These are phyloP conservation scores for Alternaria triticimaculans DNA, from an alignment of 2,329 filamentous ascomycete species.

Conservation along the genomic window DNA sequence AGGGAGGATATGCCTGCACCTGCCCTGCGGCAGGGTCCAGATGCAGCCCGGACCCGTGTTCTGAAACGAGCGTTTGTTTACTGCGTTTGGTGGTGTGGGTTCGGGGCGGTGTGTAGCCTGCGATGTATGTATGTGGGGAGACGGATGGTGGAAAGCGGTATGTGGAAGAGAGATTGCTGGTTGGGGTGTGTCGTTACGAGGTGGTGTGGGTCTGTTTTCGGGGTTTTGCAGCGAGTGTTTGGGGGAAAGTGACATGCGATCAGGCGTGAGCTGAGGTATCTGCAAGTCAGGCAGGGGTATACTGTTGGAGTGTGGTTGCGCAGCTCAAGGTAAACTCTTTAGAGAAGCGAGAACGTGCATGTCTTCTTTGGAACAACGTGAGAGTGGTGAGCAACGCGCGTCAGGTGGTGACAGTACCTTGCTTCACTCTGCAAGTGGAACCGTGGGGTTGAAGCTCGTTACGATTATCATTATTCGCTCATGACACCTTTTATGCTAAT, in stretches of 20 bases:
- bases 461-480: background rate
- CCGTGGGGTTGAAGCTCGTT: background rate
- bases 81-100: background rate
- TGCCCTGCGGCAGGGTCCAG: slow-evolving; percentile 4
- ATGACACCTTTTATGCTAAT: slow-evolving; percentile 3
- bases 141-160: background rate
- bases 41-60: background rate
- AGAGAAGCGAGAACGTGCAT: background rate
- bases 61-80: slow-evolving; percentile 7
- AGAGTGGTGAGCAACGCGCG: background rate
- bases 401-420: background rate
- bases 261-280: background rate
- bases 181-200: background rate
- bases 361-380: slow-evolving; percentile 4
- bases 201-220: background rate
- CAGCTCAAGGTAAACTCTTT: background rate
- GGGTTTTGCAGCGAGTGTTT: background rate
- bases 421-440: background rate
- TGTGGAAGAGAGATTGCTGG: background rate
- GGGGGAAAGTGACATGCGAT: background rate
- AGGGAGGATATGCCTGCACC: background rate
- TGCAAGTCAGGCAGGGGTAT: background rate
- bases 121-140: background rate
- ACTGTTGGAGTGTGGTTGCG: background rate
- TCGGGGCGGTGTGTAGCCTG: slow-evolving; percentile 5